These are phyloP conservation scores for Claviceps lovelessii DNA, from an alignment of 2,329 filamentous ascomycete genomes.

Conservation along the genomic window DNA sequence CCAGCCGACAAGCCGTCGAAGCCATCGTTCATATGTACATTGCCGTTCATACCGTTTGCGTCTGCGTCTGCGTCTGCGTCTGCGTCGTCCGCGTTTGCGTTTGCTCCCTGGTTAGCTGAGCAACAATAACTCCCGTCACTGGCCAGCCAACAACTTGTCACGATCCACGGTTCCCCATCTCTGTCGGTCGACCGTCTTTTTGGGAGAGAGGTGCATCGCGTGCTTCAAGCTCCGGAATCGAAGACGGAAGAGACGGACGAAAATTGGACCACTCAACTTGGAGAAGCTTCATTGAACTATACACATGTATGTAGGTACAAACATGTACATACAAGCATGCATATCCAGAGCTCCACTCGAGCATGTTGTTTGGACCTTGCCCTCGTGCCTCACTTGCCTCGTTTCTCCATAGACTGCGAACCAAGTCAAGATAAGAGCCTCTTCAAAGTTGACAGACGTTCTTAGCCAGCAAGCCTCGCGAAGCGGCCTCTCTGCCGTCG, in stretches of 20 bases:
- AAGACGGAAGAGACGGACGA: too few relatives aligned
- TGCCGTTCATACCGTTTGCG: background rate
- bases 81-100: background rate
- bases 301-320: too few relatives aligned
- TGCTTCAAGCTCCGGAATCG: background rate
- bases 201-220: background rate
- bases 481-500: background rate
- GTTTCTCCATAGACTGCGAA: background rate
- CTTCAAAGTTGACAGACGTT: background rate
- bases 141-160: background rate
- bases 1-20: background rate
- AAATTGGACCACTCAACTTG: background rate
- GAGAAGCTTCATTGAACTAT: background rate
- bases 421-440: background rate
- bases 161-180: background rate
- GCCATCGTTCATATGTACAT: too few relatives aligned
- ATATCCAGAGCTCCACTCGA: background rate
- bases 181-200: background rate
- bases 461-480: background rate
- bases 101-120: slow-evolving; percentile 2
- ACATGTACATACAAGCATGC: background rate
- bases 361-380: background rate
- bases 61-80: too few relatives aligned
- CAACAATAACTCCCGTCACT: background rate
- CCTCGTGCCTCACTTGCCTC: background rate